Conservation (phyloP, 306 rosid species). For the Corylus americana region DNA sequence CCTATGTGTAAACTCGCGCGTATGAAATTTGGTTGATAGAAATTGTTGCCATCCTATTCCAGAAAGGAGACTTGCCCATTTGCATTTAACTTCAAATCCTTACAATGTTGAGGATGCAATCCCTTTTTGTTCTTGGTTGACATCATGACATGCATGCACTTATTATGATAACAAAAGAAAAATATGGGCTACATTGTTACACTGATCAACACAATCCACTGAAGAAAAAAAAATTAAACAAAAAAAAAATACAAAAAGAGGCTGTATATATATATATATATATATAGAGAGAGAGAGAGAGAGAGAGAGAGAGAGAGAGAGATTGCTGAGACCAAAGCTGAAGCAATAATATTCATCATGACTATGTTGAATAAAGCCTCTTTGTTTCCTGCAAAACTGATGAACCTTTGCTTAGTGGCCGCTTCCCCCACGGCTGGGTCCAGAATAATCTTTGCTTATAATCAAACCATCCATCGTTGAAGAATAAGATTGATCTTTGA, state of each 20-base stretch:
- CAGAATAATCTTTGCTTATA: slow-evolving; percentile 37
- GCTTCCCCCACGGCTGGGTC: slow-evolving; percentile 45
- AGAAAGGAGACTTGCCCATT: no score
- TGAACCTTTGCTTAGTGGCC: slow-evolving; percentile 29
- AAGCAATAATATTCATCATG: no score
- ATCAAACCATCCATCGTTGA: slow-evolving; percentile 7
- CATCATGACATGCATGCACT: neutral
- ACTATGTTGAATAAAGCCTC: neutral
- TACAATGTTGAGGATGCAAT: neutral
- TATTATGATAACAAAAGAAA: neutral
- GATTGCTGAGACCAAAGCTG: no score
- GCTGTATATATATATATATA: no score
- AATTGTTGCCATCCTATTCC: no score
- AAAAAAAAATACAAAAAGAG: no score
- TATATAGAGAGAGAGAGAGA: no score
- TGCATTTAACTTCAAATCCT: neutral
- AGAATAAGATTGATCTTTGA: slow-evolving; percentile 18
- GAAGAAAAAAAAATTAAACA: neutral
- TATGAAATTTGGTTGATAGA: no score
- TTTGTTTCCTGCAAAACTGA: neutral
- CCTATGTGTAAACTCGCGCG: no score
- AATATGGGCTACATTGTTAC: no score
- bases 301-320: no score
- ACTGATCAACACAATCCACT: no score
- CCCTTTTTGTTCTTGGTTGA: neutral